A percentile compares a stretch with the other conserved stretches of the same genome.
These are phyloP conservation scores for Marchantia paleacea DNA, from an alignment of 225 moss, liverwort and hornwort species.

Conservation along the genomic window DNA sequence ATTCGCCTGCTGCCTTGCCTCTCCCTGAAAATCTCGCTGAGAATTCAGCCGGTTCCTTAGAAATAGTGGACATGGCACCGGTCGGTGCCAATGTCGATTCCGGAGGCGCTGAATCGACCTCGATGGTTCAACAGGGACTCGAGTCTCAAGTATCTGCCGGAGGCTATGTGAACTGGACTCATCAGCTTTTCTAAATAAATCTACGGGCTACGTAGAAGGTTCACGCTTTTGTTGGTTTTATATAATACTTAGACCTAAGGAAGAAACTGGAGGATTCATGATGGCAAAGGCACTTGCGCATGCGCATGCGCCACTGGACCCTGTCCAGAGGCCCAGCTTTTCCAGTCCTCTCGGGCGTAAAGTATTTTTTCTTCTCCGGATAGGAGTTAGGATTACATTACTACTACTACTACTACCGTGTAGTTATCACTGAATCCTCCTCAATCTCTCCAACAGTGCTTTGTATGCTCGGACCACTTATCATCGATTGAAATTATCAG, in stretches of 20 bases:
- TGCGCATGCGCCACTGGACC: background rate
- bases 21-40: conserved; percentile 5
- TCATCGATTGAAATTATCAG: background rate
- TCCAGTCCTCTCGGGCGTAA: background rate
- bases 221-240: background rate
- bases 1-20: conserved; percentile 55
- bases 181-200: conserved; percentile 16
- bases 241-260: background rate
- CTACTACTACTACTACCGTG: background rate
- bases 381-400: background rate
- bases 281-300: background rate
- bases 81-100: background rate
- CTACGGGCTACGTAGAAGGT: background rate
- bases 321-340: background rate
- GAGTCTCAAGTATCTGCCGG: conserved; percentile 27
- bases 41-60: conserved; percentile 4
- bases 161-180: conserved; percentile 13
- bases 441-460: background rate
- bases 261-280: background rate
- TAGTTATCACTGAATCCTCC: background rate
- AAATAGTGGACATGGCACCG: conserved; percentile 7
- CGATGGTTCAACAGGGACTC: background rate
- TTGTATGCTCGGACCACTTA: background rate
- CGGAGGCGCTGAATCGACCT: background rate
- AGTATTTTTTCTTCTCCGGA: background rate